Conservation (phyloP, 352 stramenopile species). For the Phytopythium helicoides region DNA sequence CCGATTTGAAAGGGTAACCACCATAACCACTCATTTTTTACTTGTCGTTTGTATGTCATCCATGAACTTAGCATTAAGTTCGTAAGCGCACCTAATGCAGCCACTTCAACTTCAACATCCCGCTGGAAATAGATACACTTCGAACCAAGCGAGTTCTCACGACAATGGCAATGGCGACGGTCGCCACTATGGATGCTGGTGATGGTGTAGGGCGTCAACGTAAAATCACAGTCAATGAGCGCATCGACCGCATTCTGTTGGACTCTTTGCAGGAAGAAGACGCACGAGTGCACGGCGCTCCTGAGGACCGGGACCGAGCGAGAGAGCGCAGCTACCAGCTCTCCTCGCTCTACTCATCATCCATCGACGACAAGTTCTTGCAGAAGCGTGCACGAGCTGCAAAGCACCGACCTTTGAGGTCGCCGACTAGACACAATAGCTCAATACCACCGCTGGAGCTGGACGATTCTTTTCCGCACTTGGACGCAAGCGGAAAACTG, state of each 20-base stretch:
- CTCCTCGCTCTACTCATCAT: slow-evolving; percentile 42
- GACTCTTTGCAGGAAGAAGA: slow-evolving; percentile 31
- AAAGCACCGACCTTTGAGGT: slow-evolving; percentile 9
- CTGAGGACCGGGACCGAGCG: slow-evolving; percentile 24
- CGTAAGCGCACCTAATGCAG: not conserved
- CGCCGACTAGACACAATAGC: slow-evolving; percentile 4
- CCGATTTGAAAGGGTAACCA: too few species aligned
- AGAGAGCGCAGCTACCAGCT: slow-evolving; percentile 42
- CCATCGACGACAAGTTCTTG: slow-evolving; percentile 45
- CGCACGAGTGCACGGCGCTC: slow-evolving; percentile 14
- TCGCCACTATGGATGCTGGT: too few species aligned
- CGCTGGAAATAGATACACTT: not conserved
- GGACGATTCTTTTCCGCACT: slow-evolving; percentile 2
- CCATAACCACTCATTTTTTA: too few species aligned
- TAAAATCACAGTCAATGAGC: slow-evolving; percentile 73
- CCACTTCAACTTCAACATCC: slow-evolving; percentile 3
- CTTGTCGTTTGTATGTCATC: too few species aligned
- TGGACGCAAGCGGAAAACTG: not conserved
- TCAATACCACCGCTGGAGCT: slow-evolving; percentile 7
- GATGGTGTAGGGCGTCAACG: slow-evolving; percentile 12
- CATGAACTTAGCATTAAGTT: too few species aligned
- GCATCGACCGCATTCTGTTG: slow-evolving; percentile 57
- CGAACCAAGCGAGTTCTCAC: not conserved
- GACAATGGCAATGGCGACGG: slow-evolving; percentile 11
- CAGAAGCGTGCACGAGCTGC: slow-evolving; percentile 12